Evolutionary conservation across 306 rosid genomes (phyloP).

Genomic region (Casuarina glauca): DNA sequence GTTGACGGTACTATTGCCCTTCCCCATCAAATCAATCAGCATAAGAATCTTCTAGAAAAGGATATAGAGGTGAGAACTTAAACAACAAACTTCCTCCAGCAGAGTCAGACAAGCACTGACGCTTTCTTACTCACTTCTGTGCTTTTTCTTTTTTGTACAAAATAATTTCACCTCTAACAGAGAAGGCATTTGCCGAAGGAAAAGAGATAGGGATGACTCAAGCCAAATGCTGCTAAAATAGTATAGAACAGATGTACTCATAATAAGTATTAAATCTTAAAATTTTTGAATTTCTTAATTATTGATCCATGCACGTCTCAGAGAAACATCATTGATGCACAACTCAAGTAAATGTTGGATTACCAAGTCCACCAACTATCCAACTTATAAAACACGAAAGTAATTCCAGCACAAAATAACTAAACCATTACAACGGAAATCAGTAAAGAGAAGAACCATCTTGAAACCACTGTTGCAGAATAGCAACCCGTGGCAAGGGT

Average conservation of each 20-base stretch:
- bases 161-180: slow-evolving; percentile 41
- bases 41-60: slow-evolving; percentile 55
- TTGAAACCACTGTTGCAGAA: slow-evolving; percentile 10
- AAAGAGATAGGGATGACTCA: slow-evolving; percentile 40
- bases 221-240: slow-evolving; percentile 25
- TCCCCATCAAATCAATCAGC: slow-evolving; percentile 45
- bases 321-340: slow-evolving; percentile 19
- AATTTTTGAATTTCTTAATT: slow-evolving; percentile 29
- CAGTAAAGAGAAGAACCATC: slow-evolving; percentile 11
- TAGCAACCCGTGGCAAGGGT: slow-evolving; percentile 12
- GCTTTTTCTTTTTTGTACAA: slow-evolving; percentile 29
- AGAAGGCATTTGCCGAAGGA: slow-evolving; percentile 47
- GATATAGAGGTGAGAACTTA: slow-evolving; percentile 36
- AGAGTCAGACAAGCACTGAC: slow-evolving; percentile 57
- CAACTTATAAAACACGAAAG: slow-evolving; percentile 19
- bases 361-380: slow-evolving; percentile 14
- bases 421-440: not conserved
- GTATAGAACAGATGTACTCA: slow-evolving; percentile 38
- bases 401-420: not conserved
- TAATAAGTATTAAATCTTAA: slow-evolving; percentile 25
- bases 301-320: slow-evolving; percentile 53
- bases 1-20: slow-evolving; percentile 35
- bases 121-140: slow-evolving; percentile 41
- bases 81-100: slow-evolving; percentile 40
- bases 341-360: slow-evolving; percentile 8